Base-by-base conservation (phyloP, 257 asterid genomes). In the Gardenia jasminoides region DNA sequence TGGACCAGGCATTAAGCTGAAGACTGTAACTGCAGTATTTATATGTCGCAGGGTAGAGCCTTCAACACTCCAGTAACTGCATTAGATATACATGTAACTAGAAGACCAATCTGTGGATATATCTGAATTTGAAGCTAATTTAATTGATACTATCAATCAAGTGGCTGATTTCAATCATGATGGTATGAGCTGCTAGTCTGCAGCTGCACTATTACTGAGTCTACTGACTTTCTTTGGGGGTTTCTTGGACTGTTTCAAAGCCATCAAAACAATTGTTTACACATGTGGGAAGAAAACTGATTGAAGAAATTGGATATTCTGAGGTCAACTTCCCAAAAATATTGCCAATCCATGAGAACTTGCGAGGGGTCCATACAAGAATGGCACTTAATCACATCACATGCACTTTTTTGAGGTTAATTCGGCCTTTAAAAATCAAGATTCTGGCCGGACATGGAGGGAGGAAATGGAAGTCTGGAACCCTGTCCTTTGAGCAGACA, bases 371-470 rank as follows among this genome's bases (percentile, higher is more conserved):
- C 36, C 66, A 59, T 22, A 1, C 28, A 46, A 20, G 36, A 74
- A 62, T 43, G 26, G 39, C 44, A 59, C 75, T 58, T 75, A 75
- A 41, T 80, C 83, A 80, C 80, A 75, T 80, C 83, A 80, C 80
- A 75, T 80, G 83, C 43, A 47, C 22, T 43, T 56, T 36, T 78
- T 65, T 58, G 19, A 17, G 79, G 76, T 41, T 80, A 30, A 17
- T 56, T 74, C 19, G 13, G 79, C 26, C 64, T 58, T 78, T 67
- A n/a, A 28, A 28, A 46, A 20, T 50, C 61, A 58, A 74, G 79
- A 80, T 67, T 80, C 76, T 80, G 26, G 75, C 12, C 12, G n/a
- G 20, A 47, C 74, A 65, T 47, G 13, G 67, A 19, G 31, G 69
- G 8, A 24, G 61, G 22, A 76, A 76, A 43, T 62, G 79, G 62